These are phyloP conservation scores for Amylocarpus encephaloides DNA, from an alignment of 2,329 filamentous ascomycete genomes.

Conservation along the genomic window DNA sequence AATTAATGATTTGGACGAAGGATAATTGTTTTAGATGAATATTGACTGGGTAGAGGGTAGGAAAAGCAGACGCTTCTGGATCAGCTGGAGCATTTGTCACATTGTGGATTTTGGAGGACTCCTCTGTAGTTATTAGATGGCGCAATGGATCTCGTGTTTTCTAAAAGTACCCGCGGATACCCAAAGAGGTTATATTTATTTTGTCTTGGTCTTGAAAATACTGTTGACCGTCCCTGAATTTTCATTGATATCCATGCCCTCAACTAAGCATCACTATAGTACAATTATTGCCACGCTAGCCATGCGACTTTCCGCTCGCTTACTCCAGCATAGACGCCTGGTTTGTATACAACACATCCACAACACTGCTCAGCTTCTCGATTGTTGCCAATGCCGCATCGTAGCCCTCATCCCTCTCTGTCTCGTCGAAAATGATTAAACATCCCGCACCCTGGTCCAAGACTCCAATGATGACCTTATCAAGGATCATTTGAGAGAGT, in stretches of 20 bases:
- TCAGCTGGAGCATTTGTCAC: not conserved
- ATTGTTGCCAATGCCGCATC: slow-evolving; percentile 92
- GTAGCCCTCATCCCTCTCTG: slow-evolving; percentile 85
- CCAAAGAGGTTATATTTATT: not conserved
- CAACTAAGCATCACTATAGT: slow-evolving; percentile 25
- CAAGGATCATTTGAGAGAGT: slow-evolving; percentile 98
- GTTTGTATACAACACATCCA: slow-evolving; percentile 96
- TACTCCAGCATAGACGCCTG: slow-evolving; percentile 94
- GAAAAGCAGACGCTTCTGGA: not conserved
- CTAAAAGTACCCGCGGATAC: not conserved
- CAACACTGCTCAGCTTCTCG: slow-evolving; percentile 93
- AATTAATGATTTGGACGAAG: not conserved
- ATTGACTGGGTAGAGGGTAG: not conserved
- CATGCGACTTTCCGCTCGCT: slow-evolving; percentile 9
- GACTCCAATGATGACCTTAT: slow-evolving; percentile 97
- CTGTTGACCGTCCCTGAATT: not conserved
- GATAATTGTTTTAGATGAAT: not conserved
- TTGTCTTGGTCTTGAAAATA: not conserved
- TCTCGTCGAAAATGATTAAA: slow-evolving; percentile 95
- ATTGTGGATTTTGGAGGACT: not conserved
- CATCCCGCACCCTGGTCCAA: slow-evolving; percentile 96
- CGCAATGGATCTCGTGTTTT: not conserved
- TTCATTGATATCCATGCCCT: slow-evolving; percentile 1
- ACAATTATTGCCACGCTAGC: slow-evolving; percentile 19
- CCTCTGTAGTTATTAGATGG: not conserved